Evolutionary conservation across 805 yeast genomes (phyloP).

Genomic region (Grigorovia humatica): DNA sequence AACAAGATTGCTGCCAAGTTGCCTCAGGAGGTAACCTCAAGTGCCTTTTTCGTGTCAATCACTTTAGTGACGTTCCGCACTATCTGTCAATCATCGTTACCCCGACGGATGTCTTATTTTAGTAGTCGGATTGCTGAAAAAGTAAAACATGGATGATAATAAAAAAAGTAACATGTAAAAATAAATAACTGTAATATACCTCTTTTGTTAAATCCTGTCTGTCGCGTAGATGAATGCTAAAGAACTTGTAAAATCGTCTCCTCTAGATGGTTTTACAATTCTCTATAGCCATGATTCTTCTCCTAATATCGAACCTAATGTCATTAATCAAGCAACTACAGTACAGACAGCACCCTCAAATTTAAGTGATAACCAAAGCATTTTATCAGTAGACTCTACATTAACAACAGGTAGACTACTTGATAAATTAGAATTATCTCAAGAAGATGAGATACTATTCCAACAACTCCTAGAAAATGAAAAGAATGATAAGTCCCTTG

Average conservation of each 20-base stretch:
- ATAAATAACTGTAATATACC: no score
- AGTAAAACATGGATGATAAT: no score
- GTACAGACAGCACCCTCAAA: not conserved
- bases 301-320: not conserved
- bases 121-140: no score
- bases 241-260: not conserved
- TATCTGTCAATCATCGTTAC: not conserved
- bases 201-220: not conserved
- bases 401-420: conserved; percentile 24
- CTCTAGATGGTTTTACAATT: conserved; percentile 1
- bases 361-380: not conserved
- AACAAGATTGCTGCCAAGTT: no score
- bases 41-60: not conserved
- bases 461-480: conserved; percentile 18
- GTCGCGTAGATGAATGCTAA: not conserved
- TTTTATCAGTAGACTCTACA: conserved; percentile 23
- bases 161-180: no score
- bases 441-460: conserved; percentile 23
- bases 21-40: no score
- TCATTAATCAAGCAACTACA: not conserved
- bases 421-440: conserved; percentile 24
- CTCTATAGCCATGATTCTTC: not conserved
- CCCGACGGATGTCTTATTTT: not conserved
- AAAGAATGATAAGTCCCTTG: not conserved
- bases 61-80: no score